These are phyloP conservation scores for Suhomyces kunorum DNA, from an alignment of 1,139 yeast species.

Conservation along the genomic window DNA sequence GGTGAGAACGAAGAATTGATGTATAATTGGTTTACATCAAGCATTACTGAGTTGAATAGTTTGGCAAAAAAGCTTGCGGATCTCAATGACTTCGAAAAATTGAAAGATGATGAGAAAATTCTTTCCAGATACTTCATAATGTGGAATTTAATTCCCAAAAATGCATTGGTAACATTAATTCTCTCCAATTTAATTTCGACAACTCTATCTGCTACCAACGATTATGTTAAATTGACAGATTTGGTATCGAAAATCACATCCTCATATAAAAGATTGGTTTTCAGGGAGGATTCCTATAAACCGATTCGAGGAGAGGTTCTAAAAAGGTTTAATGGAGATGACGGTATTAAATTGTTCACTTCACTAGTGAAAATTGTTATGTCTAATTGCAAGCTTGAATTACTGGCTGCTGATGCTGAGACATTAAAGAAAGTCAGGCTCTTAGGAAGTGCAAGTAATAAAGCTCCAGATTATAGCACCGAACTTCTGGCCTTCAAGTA, in stretches of 20 bases:
- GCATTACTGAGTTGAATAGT: conserved; percentile 9
- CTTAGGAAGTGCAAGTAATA: background rate
- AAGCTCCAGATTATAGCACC: no score
- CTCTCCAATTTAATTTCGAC: conserved; percentile 24
- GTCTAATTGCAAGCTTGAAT: conserved; percentile 20
- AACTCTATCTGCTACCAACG: conserved; percentile 21
- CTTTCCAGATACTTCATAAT: conserved; percentile 20
- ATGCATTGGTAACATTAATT: conserved; percentile 24
- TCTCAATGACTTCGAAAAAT: background rate
- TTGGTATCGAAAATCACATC: conserved; percentile 18
- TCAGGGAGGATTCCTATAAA: conserved; percentile 14
- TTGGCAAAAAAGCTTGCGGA: conserved; percentile 7
- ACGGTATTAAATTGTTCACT: conserved; percentile 25
- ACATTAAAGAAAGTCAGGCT: conserved; percentile 3
- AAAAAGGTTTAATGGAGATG: conserved; percentile 21
- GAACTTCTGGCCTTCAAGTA: conserved; percentile 9
- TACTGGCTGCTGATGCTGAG: conserved; percentile 16
- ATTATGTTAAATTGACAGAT: conserved; percentile 20
- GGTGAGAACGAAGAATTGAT: conserved; percentile 13
- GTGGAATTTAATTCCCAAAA: conserved; percentile 22
- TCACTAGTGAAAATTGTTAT: conserved; percentile 25
- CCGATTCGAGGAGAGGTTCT: conserved; percentile 14
- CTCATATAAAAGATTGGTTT: conserved; percentile 19
- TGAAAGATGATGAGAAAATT: conserved; percentile 17
- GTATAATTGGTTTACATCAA: conserved; percentile 18